Conservation (phyloP, 2,329 filamentous ascomycete species). For the Pseudocercospora fuligena region DNA sequence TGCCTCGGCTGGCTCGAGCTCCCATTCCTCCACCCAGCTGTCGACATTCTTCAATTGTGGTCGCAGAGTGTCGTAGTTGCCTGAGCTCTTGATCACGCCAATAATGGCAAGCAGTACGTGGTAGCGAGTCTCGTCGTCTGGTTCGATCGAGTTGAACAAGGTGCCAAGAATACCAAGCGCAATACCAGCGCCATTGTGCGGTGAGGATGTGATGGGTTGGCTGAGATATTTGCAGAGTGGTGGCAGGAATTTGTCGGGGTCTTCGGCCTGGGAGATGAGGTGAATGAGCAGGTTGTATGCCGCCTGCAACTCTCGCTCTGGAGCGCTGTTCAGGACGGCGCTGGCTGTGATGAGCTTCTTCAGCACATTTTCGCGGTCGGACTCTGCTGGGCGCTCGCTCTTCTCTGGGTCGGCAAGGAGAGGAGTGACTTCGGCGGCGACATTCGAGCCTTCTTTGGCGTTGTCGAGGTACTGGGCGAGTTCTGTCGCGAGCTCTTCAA, state of each 20-base stretch:
- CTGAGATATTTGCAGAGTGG: slow-evolving; percentile 87
- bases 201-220: slow-evolving; percentile 83
- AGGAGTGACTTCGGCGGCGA: slow-evolving; percentile 70
- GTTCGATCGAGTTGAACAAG: slow-evolving; percentile 90
- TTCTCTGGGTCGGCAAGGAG: slow-evolving; percentile 64
- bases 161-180: slow-evolving; percentile 90
- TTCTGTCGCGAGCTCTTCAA: slow-evolving; percentile 90
- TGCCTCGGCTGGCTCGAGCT: slow-evolving; percentile 78
- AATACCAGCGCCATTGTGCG: slow-evolving; percentile 80
- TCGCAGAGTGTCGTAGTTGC: slow-evolving; percentile 77
- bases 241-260: slow-evolving; percentile 83
- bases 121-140: slow-evolving; percentile 78
- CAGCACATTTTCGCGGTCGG: slow-evolving; percentile 80
- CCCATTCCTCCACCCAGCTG: slow-evolving; percentile 82
- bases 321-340: slow-evolving; percentile 75
- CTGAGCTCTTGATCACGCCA: slow-evolving; percentile 70
- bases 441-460: slow-evolving; percentile 65
- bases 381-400: slow-evolving; percentile 54
- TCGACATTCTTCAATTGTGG: slow-evolving; percentile 83
- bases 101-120: slow-evolving; percentile 90
- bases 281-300: slow-evolving; percentile 97
- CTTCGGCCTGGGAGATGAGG: slow-evolving; percentile 83
- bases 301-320: slow-evolving; percentile 95
- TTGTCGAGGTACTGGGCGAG: slow-evolving; percentile 92
- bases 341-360: slow-evolving; percentile 87